Percentiles rank a stretch among this genome's conserved stretches.
These are phyloP conservation scores for Alternaria sp. DNA, from an alignment of 2,329 filamentous ascomycete genomes.

Conservation along the genomic window DNA sequence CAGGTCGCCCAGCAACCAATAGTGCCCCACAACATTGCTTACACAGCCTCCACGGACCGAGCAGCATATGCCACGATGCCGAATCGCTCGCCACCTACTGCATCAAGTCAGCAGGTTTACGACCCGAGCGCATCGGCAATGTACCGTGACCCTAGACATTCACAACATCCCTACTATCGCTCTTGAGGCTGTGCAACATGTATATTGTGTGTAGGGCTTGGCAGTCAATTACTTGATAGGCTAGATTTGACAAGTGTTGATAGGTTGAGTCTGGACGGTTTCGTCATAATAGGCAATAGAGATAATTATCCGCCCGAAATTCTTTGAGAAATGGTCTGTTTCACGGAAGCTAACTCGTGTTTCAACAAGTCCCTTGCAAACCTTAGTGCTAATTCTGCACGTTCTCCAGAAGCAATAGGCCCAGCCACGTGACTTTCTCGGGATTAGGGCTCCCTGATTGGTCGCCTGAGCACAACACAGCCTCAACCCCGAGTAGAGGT, in stretches of 20 bases:
- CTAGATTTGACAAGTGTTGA: background rate
- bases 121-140: conserved; percentile 12
- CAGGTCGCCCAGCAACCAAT: conserved; percentile 23
- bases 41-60: conserved; percentile 23
- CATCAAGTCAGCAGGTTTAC: conserved; percentile 21
- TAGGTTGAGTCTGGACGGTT: background rate
- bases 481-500: conserved; percentile 15
- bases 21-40: conserved; percentile 20
- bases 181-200: conserved; percentile 31
- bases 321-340: background rate
- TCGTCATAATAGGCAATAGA: background rate
- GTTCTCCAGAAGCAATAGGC: background rate
- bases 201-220: conserved; percentile 7
- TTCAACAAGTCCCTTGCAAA: background rate
- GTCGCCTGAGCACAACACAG: conserved; percentile 8
- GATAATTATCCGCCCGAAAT: background rate
- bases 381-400: background rate
- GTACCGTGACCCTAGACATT: conserved; percentile 31
- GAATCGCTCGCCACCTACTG: conserved; percentile 12
- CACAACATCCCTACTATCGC: conserved; percentile 27
- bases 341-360: background rate
- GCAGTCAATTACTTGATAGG: conserved; percentile 11
- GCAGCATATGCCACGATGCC: conserved; percentile 20
- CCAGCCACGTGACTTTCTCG: conserved; percentile 4
- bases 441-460: background rate